Base-by-base conservation (phyloP, 2,329 filamentous ascomycete species). In the Fusarium zealandicum region DNA sequence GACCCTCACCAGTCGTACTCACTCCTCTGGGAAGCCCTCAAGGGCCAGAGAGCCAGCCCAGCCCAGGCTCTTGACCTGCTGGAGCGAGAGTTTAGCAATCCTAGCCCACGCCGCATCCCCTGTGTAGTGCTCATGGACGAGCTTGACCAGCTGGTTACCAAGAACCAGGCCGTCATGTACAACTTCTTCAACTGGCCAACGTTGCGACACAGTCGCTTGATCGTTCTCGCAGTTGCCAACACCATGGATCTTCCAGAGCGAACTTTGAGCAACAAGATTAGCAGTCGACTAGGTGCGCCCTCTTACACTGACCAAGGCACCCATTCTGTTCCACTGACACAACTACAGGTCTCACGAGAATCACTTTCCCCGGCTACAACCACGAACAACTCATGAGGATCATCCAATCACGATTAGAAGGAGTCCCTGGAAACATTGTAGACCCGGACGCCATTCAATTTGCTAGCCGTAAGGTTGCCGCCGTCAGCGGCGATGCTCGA, bases 121-220 rank as follows among this genome's bases (percentile, higher is more conserved):
- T 98, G 93, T 70, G 95, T 99, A 12, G 95, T 99, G 2, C 78
- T 99, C 43, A 99, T 99, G 95, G 95, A 99, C 69, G 95, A 99
- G 75, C 82, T 99, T 40, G 95, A 99, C 72, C 95, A 99, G 75
- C 84, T 99, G 7, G 96, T 99, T 5, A 99, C 95, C 11, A 95
- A 93, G 70, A 98, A 96, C 69, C 96, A 99, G 73, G 93, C 91
- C n/a, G 95, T 99, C 75, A 99, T 99, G 95, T 99, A 99, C 78
- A 99, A 99, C 74, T 99, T 99, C 75, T 99, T 99, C 83, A 99
- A 99, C 70, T 99, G 95, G 95, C 95, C 95, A 4, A 90, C 91
- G 10, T 80, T 98, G 47, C 85, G 90, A 42, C 93, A 99, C 74
- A 96, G 92, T 47, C 86, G 93, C 41, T 81, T 99, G 37, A 97